phyloP scores from a whole-genome alignment of 495 filamentous ascomycete species.

The Penicillium cataractarum region DNA sequence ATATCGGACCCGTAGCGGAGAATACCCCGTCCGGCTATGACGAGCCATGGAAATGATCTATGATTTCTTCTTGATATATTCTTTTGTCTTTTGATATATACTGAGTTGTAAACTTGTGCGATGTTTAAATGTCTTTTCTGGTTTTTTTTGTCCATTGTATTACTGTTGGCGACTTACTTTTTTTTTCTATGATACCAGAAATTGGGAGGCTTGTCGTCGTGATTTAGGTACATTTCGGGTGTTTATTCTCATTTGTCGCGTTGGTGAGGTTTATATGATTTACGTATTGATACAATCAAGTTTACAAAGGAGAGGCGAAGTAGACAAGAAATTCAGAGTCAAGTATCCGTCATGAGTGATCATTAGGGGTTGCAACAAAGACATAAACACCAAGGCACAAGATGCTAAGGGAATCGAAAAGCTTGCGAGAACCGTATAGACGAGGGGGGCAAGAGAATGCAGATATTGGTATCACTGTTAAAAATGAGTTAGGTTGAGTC shows the following conservation, averaged over 20 bases:
- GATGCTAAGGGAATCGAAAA: slow-evolving; percentile 25
- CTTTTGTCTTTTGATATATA: slow-evolving; percentile 1
- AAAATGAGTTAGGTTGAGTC: slow-evolving; percentile 9
- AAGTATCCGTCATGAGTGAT: slow-evolving; percentile 30
- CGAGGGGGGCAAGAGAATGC: slow-evolving; percentile 15
- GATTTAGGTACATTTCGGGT: not conserved
- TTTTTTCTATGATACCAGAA: slow-evolving; percentile 14
- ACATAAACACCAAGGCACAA: slow-evolving; percentile 29
- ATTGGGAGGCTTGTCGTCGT: not conserved
- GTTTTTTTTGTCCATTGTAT: slow-evolving; percentile 2
- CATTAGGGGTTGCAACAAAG: slow-evolving; percentile 29
- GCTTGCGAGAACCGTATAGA: slow-evolving; percentile 16
- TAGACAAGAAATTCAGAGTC: not conserved
- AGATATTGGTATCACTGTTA: slow-evolving; percentile 31
- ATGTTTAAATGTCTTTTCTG: not conserved
- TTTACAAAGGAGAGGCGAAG: not conserved
- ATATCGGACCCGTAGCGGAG: slow-evolving; percentile 3
- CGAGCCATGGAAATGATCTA: slow-evolving; percentile 20
- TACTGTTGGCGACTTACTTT: slow-evolving; percentile 1
- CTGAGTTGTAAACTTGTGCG: not conserved
- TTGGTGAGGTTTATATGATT: not conserved
- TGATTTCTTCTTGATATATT: not conserved
- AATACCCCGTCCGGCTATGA: slow-evolving; percentile 14
- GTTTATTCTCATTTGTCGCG: not conserved
- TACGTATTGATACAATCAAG: not conserved